Evolutionary conservation across 2,329 filamentous ascomycete genomes (phyloP).

Genomic region (Juglanconis sp.): DNA sequence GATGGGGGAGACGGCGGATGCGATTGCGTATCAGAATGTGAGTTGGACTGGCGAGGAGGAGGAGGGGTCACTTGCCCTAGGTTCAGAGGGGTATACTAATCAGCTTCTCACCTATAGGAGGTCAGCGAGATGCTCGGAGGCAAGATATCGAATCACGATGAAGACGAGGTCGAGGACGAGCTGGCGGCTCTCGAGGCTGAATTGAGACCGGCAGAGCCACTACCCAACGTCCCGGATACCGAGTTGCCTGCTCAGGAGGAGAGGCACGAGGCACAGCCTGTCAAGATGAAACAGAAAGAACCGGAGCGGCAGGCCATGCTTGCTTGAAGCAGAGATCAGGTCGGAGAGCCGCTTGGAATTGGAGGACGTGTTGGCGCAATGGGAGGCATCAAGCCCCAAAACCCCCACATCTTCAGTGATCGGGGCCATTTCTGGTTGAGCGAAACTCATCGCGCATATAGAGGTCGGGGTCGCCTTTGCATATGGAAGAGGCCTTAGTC

Average conservation of each 20-base stretch:
- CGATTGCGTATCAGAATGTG: conserved; percentile 85
- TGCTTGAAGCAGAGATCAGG: conserved; percentile 8
- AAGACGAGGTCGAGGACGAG: conserved; percentile 97
- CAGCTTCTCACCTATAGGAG: conserved; percentile 56
- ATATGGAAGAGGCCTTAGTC: neutral
- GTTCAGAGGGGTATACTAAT: neutral
- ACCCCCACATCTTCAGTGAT: too few relatives aligned
- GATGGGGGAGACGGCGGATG: conserved; percentile 88
- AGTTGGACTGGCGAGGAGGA: conserved; percentile 23
- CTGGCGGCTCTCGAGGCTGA: conserved; percentile 76
- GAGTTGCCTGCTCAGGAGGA: conserved; percentile 20
- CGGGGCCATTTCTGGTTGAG: neutral
- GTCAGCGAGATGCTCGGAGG: conserved; percentile 87
- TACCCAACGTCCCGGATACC: conserved; percentile 28
- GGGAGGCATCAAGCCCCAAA: too few relatives aligned
- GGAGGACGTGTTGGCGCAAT: neutral
- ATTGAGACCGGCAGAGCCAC: conserved; percentile 24
- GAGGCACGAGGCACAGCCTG: conserved; percentile 15
- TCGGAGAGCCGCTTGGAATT: neutral
- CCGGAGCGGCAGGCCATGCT: conserved; percentile 27
- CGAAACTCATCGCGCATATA: neutral
- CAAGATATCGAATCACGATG: conserved; percentile 87
- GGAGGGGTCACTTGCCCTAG: neutral
- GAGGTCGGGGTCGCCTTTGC: neutral
- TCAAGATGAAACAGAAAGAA: conserved; percentile 18